phyloP scores from a whole-genome alignment of 1,139 yeast genomes.

The Sugiyamaella paludigena region DNA sequence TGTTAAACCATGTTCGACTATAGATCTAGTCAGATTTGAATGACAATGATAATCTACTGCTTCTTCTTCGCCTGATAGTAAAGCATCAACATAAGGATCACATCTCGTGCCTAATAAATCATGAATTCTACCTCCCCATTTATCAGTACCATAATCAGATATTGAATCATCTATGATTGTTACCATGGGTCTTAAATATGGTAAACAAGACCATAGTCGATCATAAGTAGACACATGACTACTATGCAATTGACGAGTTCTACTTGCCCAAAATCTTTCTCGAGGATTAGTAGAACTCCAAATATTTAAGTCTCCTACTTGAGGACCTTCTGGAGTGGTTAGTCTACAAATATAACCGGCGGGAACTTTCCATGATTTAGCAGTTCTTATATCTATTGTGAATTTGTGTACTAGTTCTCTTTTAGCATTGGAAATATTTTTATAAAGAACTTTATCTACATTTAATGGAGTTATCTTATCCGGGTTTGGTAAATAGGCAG shows the following conservation, averaged over 20 bases:
- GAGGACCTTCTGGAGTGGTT: slow-evolving; percentile 67
- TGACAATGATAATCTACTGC: slow-evolving; percentile 69
- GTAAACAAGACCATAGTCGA: slow-evolving; percentile 62
- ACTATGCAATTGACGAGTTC: slow-evolving; percentile 65
- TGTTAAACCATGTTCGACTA: slow-evolving; percentile 57
- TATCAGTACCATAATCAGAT: slow-evolving; percentile 53
- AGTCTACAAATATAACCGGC: slow-evolving; percentile 57
- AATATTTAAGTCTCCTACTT: slow-evolving; percentile 65
- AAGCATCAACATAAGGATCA: slow-evolving; percentile 65
- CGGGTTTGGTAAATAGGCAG: slow-evolving; percentile 56
- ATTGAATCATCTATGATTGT: slow-evolving; percentile 63
- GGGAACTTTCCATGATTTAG: slow-evolving; percentile 60
- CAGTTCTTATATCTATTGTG: slow-evolving; percentile 53
- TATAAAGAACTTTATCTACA: slow-evolving; percentile 50
- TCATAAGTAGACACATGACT: slow-evolving; percentile 63
- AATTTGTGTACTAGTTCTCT: slow-evolving; percentile 40
- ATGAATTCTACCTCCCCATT: slow-evolving; percentile 65
- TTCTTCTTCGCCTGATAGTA: slow-evolving; percentile 41
- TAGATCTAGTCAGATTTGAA: slow-evolving; percentile 59
- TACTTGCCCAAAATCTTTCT: slow-evolving; percentile 67
- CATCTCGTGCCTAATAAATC: slow-evolving; percentile 68
- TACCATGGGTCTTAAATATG: slow-evolving; percentile 59
- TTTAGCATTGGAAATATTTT: slow-evolving; percentile 41
- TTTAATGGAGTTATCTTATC: slow-evolving; percentile 51
- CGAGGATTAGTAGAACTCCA: slow-evolving; percentile 62